Conservation (phyloP, 306 rosid species). For the Trichosanthes cucumerina region DNA sequence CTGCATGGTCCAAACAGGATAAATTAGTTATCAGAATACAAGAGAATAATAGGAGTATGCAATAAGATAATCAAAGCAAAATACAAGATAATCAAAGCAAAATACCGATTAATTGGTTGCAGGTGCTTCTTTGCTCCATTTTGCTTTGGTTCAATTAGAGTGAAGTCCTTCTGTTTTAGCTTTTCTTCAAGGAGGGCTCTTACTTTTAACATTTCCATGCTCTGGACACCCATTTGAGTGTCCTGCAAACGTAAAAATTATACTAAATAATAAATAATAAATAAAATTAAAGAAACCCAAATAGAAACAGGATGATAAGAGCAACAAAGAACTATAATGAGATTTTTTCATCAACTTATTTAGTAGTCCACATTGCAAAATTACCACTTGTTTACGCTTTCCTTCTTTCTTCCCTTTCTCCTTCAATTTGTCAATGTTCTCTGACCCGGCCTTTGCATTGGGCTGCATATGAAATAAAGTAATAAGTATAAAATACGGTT, state of each 20-base stretch:
- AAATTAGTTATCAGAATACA: constrained; percentile 21
- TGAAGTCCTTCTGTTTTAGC: constrained; percentile 56
- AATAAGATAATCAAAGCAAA: constrained; percentile 9
- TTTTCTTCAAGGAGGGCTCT: constrained; percentile 81
- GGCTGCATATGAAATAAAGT: constrained; percentile 15
- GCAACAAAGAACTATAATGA: constrained; percentile 7
- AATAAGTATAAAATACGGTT: too few species aligned
- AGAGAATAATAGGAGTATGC: constrained; percentile 8
- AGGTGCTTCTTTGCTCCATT: constrained; percentile 32
- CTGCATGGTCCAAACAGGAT: constrained; percentile 29
- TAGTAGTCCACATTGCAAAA: not conserved
- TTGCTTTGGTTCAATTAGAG: constrained; percentile 39
- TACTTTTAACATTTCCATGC: constrained; percentile 69
- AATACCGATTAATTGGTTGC: constrained; percentile 61
- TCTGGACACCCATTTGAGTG: constrained; percentile 44
- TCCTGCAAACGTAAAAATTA: constrained; percentile 24
- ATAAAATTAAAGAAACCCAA: not conserved
- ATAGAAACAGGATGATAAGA: not conserved
- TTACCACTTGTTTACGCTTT: constrained; percentile 46
- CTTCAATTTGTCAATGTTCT: constrained; percentile 32
- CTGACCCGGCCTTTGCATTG: constrained; percentile 14
- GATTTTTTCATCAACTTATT: not conserved
- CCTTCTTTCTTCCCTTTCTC: constrained; percentile 29
- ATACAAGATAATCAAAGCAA: constrained; percentile 9
- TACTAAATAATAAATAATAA: not conserved